Evolutionary conservation across 225 moss, liverwort and hornwort species (phyloP).

Genomic region (Pseudoscleropodium purum): DNA sequence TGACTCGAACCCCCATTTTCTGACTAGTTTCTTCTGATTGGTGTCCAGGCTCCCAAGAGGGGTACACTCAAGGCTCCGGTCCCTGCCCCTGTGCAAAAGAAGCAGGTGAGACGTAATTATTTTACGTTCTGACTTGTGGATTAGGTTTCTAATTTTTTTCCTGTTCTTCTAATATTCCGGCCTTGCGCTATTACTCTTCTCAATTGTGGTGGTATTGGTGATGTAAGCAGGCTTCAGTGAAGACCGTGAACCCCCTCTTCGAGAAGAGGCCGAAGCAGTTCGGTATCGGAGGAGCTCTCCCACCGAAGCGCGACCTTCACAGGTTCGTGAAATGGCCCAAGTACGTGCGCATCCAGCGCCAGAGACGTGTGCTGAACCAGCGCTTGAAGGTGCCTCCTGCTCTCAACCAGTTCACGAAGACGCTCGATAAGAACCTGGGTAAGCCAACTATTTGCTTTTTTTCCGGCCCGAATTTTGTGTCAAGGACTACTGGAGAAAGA

Average conservation of each 20-base stretch:
- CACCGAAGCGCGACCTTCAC: slow-evolving; percentile 88
- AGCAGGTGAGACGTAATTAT: slow-evolving; percentile 24
- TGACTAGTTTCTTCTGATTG: neutral
- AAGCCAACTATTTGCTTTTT: neutral
- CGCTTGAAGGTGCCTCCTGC: slow-evolving; percentile 85
- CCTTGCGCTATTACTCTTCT: too few relatives aligned
- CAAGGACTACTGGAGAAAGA: neutral
- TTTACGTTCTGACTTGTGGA: neutral
- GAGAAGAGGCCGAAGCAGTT: slow-evolving; percentile 97
- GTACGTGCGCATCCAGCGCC: slow-evolving; percentile 86
- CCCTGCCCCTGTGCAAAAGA: slow-evolving; percentile 54
- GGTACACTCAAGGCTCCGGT: slow-evolving; percentile 56
- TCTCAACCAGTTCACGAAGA: slow-evolving; percentile 88
- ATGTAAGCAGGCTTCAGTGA: slow-evolving; percentile 34
- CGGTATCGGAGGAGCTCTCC: slow-evolving; percentile 89
- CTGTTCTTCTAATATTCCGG: neutral
- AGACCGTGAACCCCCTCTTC: slow-evolving; percentile 78
- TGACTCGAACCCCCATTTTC: neutral
- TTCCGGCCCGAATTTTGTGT: neutral
- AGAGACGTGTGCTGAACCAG: slow-evolving; percentile 86
- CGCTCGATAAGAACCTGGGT: slow-evolving; percentile 84
- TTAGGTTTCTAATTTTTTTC: neutral
- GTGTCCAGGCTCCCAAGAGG: slow-evolving; percentile 63
- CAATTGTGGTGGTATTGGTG: neutral
- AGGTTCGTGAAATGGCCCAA: slow-evolving; percentile 98